These are phyloP conservation scores for Huntiella moniliformis DNA, from an alignment of 2,329 filamentous ascomycete species.

Conservation along the genomic window DNA sequence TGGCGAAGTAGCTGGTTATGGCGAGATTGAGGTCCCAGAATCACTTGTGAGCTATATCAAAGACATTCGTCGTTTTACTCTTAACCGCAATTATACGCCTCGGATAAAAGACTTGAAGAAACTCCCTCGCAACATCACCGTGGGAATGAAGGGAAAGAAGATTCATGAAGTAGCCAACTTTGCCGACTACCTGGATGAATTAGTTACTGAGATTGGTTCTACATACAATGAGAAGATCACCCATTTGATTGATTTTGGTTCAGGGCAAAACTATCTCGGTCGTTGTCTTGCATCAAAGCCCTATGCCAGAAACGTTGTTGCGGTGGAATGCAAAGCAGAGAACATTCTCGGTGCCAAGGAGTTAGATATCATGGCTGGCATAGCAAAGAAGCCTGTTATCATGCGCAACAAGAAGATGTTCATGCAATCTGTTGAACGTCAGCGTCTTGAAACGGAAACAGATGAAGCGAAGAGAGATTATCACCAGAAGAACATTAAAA, in stretches of 20 bases:
- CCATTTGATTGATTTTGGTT: constrained; percentile 89
- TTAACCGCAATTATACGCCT: constrained; percentile 41
- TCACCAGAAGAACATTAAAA: constrained; percentile 10
- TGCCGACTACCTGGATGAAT: constrained; percentile 56
- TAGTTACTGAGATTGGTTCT: constrained; percentile 36
- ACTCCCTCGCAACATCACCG: constrained; percentile 51
- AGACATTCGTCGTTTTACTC: constrained; percentile 48
- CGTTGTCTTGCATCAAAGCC: constrained; percentile 68
- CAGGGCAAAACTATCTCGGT: constrained; percentile 90
- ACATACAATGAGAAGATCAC: constrained; percentile 45
- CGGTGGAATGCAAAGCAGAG: constrained; percentile 70
- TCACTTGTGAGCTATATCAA: constrained; percentile 54
- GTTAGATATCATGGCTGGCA: constrained; percentile 65
- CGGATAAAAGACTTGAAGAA: constrained; percentile 28
- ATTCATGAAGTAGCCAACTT: constrained; percentile 85
- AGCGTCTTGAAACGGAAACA: constrained; percentile 28
- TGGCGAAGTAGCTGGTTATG: constrained; percentile 7
- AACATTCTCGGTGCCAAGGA: constrained; percentile 73
- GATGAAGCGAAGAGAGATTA: constrained; percentile 18
- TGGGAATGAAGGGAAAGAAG: constrained; percentile 95
- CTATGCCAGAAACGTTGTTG: constrained; percentile 73
- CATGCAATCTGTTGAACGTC: constrained; percentile 30
- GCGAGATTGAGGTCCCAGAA: constrained; percentile 23
- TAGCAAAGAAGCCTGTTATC: constrained; percentile 53
- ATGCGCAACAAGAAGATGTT: constrained; percentile 73